These are phyloP conservation scores for Anacardium occidentale DNA, from an alignment of 345 rosid species.

Conservation along the genomic window DNA sequence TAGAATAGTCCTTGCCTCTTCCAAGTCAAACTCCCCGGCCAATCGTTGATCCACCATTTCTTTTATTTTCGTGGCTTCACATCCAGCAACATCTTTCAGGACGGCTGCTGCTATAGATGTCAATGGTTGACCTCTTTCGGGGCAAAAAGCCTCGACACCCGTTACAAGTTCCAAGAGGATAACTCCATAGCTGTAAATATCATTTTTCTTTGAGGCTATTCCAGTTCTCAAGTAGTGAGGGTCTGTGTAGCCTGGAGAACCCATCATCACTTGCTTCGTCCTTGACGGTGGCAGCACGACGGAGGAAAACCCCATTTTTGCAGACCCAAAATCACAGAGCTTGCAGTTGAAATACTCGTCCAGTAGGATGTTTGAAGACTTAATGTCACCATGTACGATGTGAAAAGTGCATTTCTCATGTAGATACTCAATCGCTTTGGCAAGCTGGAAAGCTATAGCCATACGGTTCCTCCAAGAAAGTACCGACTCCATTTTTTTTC, in stretches of 20 bases:
- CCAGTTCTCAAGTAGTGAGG: slow-evolving; percentile 85
- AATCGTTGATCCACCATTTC: slow-evolving; percentile 62
- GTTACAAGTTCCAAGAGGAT: slow-evolving; percentile 68
- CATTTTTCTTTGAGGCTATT: slow-evolving; percentile 77
- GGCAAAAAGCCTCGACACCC: slow-evolving; percentile 68
- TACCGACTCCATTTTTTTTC: slow-evolving; percentile 15
- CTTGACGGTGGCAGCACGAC: slow-evolving; percentile 42
- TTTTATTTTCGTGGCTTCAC: slow-evolving; percentile 23
- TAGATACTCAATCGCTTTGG: slow-evolving; percentile 68
- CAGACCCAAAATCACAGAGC: slow-evolving; percentile 87
- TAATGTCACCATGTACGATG: slow-evolving; percentile 81
- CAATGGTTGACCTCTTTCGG: slow-evolving; percentile 55
- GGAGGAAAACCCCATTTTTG: slow-evolving; percentile 83
- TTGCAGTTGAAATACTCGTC: slow-evolving; percentile 66
- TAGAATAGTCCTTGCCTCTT: slow-evolving; percentile 58
- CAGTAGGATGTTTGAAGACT: slow-evolving; percentile 71
- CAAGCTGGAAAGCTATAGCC: slow-evolving; percentile 63
- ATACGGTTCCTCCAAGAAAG: slow-evolving; percentile 66
- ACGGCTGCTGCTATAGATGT: slow-evolving; percentile 41
- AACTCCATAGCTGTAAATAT: slow-evolving; percentile 81
- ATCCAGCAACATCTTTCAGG: slow-evolving; percentile 26
- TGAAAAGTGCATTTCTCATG: slow-evolving; percentile 73
- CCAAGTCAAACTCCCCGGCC: slow-evolving; percentile 41
- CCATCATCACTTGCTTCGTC: slow-evolving; percentile 56
- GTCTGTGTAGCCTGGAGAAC: slow-evolving; percentile 88